Evolutionary conservation across 306 rosid species (phyloP).

Genomic region (Vigna reflexopilosa): DNA sequence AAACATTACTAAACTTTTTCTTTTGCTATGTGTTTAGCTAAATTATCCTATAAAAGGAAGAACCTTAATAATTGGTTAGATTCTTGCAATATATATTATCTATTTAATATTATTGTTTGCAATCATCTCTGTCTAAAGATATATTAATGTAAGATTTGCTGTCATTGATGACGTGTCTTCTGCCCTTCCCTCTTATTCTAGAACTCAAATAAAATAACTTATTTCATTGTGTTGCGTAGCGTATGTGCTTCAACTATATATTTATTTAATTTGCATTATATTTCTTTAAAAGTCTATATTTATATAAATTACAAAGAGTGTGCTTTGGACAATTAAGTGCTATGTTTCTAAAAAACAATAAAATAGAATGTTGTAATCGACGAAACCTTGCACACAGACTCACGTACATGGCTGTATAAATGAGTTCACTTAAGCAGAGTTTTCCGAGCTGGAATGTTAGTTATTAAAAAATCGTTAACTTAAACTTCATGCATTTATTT

Average conservation of each 20-base stretch:
- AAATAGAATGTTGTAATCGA: too few relatives aligned
- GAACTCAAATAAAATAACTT: slow-evolving; percentile 3
- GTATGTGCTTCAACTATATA: neutral
- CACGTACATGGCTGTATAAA: too few relatives aligned
- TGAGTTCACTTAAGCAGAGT: too few relatives aligned
- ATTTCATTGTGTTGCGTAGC: neutral
- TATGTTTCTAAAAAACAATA: too few relatives aligned
- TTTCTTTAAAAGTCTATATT: neutral
- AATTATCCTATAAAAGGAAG: neutral
- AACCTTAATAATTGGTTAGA: neutral
- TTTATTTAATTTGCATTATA: neutral
- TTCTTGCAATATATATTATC: neutral
- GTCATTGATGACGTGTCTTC: neutral
- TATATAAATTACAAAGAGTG: too few relatives aligned
- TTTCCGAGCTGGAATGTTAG: too few relatives aligned
- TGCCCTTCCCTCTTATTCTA: neutral
- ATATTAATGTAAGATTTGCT: neutral
- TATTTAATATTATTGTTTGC: neutral
- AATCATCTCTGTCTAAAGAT: neutral
- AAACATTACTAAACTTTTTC: too few relatives aligned
- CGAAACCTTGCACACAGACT: too few relatives aligned
- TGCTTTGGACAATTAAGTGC: too few relatives aligned
- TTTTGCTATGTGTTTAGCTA: too few relatives aligned
- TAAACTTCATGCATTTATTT: too few relatives aligned
- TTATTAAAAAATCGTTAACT: too few relatives aligned